phyloP scores from a whole-genome alignment of 441 rosid genomes.

The Populus hybrid region DNA sequence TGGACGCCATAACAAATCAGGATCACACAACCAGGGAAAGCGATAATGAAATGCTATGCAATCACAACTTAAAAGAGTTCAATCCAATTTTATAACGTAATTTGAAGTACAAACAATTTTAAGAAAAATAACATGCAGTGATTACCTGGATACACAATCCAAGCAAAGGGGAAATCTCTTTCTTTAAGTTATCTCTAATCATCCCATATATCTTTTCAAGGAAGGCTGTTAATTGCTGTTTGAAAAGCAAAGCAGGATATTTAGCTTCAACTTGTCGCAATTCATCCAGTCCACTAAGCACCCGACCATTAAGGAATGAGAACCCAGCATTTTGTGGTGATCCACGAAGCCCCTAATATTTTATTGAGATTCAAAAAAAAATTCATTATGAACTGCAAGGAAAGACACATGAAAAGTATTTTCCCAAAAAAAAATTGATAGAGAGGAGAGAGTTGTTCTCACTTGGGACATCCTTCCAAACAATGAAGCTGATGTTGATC shows the following conservation, averaged over 20 bases:
- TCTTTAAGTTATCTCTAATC: conserved; percentile 90
- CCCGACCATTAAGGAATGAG: conserved; percentile 65
- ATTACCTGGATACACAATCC: conserved; percentile 91
- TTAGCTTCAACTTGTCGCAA: conserved; percentile 93
- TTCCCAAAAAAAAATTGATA: neutral
- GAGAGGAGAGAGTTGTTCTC: conserved; percentile 15
- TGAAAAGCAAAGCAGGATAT: conserved; percentile 94
- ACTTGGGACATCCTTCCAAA: conserved; percentile 95
- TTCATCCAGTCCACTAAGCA: conserved; percentile 63
- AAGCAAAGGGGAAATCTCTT: conserved; percentile 85
- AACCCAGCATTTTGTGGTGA: conserved; percentile 89
- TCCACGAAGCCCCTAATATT: conserved; percentile 59
- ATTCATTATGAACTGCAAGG: neutral
- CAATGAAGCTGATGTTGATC: conserved; percentile 77
- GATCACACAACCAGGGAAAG: neutral
- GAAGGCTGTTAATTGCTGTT: conserved; percentile 96
- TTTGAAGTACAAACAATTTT: neutral
- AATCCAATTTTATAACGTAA: neutral
- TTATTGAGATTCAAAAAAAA: conserved; percentile 6
- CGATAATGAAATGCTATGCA: neutral
- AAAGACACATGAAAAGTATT: neutral
- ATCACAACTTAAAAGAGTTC: neutral
- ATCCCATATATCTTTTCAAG: conserved; percentile 96
- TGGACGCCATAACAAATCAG: neutral
- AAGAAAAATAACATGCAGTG: neutral